phyloP scores from a whole-genome alignment of 108 stramenopile genomes.

The Skeletonema costatum region DNA sequence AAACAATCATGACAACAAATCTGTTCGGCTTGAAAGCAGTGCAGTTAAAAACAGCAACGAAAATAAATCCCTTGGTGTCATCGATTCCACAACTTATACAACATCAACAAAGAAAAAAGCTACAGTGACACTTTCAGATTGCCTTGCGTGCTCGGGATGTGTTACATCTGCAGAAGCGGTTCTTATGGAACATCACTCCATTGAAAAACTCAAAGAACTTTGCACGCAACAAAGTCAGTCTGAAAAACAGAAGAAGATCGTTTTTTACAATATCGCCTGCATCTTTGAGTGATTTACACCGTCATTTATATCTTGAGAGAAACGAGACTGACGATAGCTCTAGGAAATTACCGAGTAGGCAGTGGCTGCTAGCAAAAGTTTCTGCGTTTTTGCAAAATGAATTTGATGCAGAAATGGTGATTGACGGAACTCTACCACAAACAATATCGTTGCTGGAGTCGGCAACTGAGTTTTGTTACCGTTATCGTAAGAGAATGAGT shows the following conservation, averaged over 20 bases:
- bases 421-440: conserved; percentile 78
- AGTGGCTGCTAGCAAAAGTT: conserved; percentile 35
- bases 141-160: conserved; percentile 98
- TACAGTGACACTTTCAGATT: conserved; percentile 93
- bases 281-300: conserved; percentile 73
- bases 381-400: conserved; percentile 52
- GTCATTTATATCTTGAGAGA: conserved; percentile 54
- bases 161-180: conserved; percentile 99
- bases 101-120: conserved; percentile 55
- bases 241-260: conserved; percentile 18
- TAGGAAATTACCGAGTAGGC: conserved; percentile 10
- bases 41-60: neutral
- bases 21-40: conserved; percentile 9
- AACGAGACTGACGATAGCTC: neutral
- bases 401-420: conserved; percentile 57
- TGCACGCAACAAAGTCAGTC: conserved; percentile 3
- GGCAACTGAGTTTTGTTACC: conserved; percentile 78
- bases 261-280: conserved; percentile 77
- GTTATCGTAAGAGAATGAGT: conserved; percentile 40
- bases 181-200: conserved; percentile 91
- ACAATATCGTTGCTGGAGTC: conserved; percentile 78
- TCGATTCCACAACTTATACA: conserved; percentile 4
- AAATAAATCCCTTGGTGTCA: conserved; percentile 5
- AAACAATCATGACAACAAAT: neutral
- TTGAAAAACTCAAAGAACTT: conserved; percentile 48